phyloP scores from a whole-genome alignment of 2,329 filamentous ascomycete species.

The Paramyrothecium roridum region DNA sequence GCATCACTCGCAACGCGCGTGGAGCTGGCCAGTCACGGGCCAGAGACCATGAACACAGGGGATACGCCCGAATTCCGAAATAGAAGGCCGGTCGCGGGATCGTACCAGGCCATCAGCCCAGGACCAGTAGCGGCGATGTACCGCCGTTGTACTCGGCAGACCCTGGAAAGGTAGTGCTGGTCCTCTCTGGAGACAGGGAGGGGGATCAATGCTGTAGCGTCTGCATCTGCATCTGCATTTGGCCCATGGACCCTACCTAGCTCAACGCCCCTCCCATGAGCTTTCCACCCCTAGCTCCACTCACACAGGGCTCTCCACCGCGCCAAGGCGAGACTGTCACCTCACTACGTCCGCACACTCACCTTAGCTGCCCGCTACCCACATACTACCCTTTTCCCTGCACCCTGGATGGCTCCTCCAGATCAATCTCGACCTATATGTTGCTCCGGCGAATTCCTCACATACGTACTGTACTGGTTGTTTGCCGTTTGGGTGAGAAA shows the following conservation, averaged over 20 bases:
- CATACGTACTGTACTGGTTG: background rate
- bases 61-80: background rate
- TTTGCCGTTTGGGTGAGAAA: constrained; percentile 2
- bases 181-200: background rate
- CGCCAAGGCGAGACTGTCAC: background rate
- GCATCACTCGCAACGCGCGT: background rate
- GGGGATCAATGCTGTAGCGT: background rate
- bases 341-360: no score
- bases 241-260: background rate
- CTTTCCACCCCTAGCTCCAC: background rate
- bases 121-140: constrained; percentile 1
- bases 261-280: background rate
- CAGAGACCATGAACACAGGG: background rate
- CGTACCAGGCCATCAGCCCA: background rate
- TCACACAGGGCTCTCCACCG: background rate
- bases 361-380: background rate
- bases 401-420: background rate
- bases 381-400: constrained; percentile 1
- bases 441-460: background rate
- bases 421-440: constrained; percentile 2
- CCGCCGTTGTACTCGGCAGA: background rate
- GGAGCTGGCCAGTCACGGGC: background rate
- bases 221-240: background rate
- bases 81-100: background rate
- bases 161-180: background rate